A percentile compares a stretch with the other conserved stretches of the same genome.
Conservation (phyloP, 1,139 yeast genomes). For the Taiozyma sp. region DNA sequence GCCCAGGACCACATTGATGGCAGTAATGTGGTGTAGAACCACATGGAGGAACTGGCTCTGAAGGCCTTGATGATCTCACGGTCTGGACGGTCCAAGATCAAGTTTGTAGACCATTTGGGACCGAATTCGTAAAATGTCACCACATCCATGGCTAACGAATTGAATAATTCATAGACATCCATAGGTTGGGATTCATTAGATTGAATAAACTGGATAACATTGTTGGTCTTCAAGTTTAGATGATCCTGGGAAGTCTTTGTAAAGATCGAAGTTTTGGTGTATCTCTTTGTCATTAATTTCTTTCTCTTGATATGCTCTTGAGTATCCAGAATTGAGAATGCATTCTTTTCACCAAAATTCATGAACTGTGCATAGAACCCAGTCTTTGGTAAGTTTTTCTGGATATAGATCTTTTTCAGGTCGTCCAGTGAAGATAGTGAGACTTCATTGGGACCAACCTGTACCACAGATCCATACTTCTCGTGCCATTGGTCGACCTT, state of each 20-base stretch:
- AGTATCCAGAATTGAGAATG: conserved; percentile 51
- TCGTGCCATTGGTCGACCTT: conserved; percentile 46
- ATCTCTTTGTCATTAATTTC: conserved; percentile 41
- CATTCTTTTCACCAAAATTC: conserved; percentile 52
- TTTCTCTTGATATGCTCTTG: conserved; percentile 44
- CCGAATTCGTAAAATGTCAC: conserved; percentile 62
- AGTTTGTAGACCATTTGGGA: conserved; percentile 31
- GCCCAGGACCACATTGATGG: conserved; percentile 50
- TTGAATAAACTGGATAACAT: conserved; percentile 22
- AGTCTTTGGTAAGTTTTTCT: conserved; percentile 52
- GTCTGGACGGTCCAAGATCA: conserved; percentile 35
- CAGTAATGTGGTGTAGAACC: conserved; percentile 63
- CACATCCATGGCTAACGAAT: conserved; percentile 69
- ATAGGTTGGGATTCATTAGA: conserved; percentile 25
- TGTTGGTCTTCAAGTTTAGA: conserved; percentile 25
- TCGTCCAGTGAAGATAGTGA: conserved; percentile 51
- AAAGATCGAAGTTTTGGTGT: conserved; percentile 38
- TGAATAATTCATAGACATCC: conserved; percentile 58
- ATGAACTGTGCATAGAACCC: conserved; percentile 57
- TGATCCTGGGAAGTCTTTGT: conserved; percentile 14
- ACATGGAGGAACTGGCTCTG: conserved; percentile 53
- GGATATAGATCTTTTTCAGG: conserved; percentile 50
- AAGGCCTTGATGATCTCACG: conserved; percentile 42
- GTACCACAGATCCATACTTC: conserved; percentile 54
- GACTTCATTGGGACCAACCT: conserved; percentile 57